Evolutionary conservation across 169 alveolate species (phyloP), one percentile per base, ranked within the genome.

Genomic region (Plasmodium blacklocki): DNA sequence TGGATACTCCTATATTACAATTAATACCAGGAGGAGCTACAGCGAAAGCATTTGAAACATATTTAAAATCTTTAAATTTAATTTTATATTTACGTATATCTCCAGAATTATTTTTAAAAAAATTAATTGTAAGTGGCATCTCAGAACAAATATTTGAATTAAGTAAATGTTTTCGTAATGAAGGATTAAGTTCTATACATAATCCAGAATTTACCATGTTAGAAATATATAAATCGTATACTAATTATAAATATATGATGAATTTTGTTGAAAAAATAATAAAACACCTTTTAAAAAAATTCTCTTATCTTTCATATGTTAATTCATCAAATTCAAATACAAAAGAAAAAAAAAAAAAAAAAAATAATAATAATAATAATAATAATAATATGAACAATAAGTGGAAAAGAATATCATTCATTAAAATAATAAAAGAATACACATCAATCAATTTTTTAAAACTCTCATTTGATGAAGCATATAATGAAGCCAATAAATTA

Each of bases 131-230:
- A 18, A 98, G 99, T 43, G 99, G 99, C 6, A 95, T 97, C 21
- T 85, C 93, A 43, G 94, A 89, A 72, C 93, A 95, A 74, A 98
- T 98, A 32, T 98, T 95, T 89, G 99, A 98, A 95, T 96, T 98
- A 15, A 98, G 99, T 64, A 98, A 97, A 88, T 96, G 98, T 90
- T 97, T 97, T 94, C 96, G 99, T 93, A 97, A 97, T 94, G 99
- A 97, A 92, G 97, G 98, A 12, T 94, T 95, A 74, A 97, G 97
- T 89, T 64, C 94, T 71, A 97, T 97, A 43, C 98, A 97, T 88
- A 97, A 96, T 88, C 98, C 98, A 39, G 99, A 97, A 93, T 97
- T 97, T 94, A 97, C 99, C 26, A 94, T 97, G 58, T 93, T 95
- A 47, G 99, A 97, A 78, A 95, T 97, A 92, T 97, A 97, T 95